Percentiles rank a stretch among this genome's conserved stretches.
phyloP scores from a whole-genome alignment of 768 basidiomycete species.

The Ramaria rubella region DNA sequence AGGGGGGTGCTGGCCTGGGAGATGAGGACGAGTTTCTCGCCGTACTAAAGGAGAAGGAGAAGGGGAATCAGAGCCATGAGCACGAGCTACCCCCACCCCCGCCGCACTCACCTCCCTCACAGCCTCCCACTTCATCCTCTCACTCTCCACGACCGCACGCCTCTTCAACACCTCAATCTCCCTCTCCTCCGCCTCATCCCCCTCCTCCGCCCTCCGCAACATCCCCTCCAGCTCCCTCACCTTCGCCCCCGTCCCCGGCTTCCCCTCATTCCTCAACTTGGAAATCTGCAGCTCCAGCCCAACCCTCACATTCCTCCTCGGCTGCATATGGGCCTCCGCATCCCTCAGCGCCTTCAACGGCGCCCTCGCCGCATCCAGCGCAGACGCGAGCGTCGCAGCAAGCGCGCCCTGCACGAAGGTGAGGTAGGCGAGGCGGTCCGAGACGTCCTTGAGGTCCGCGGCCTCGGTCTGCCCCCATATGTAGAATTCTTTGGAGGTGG shows the following conservation, averaged over 20 bases:
- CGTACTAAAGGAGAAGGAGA: conserved; percentile 45
- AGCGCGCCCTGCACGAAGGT: conserved; percentile 73
- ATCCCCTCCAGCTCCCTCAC: conserved; percentile 64
- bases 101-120: conserved; percentile 55
- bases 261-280: conserved; percentile 59
- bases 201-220: conserved; percentile 55
- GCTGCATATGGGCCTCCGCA: conserved; percentile 54
- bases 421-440: conserved; percentile 76
- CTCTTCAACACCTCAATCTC: conserved; percentile 69
- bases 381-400: conserved; percentile 49
- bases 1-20: conserved; percentile 65
- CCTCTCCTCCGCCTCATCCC: conserved; percentile 60
- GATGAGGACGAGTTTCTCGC: conserved; percentile 70
- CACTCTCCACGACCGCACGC: conserved; percentile 70
- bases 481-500: conserved; percentile 79
- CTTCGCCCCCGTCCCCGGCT: conserved; percentile 58
- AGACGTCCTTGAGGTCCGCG: conserved; percentile 74
- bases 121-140: conserved; percentile 73
- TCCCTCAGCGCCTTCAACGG: conserved; percentile 68
- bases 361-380: conserved; percentile 56
- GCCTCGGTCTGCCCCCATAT: conserved; percentile 72
- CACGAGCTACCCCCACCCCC: not conserved
- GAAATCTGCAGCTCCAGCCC: conserved; percentile 54
- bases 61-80: not conserved
- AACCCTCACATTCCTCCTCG: conserved; percentile 55